phyloP scores from a whole-genome alignment of 768 basidiomycete genomes.

The Termitomyces sp. region DNA sequence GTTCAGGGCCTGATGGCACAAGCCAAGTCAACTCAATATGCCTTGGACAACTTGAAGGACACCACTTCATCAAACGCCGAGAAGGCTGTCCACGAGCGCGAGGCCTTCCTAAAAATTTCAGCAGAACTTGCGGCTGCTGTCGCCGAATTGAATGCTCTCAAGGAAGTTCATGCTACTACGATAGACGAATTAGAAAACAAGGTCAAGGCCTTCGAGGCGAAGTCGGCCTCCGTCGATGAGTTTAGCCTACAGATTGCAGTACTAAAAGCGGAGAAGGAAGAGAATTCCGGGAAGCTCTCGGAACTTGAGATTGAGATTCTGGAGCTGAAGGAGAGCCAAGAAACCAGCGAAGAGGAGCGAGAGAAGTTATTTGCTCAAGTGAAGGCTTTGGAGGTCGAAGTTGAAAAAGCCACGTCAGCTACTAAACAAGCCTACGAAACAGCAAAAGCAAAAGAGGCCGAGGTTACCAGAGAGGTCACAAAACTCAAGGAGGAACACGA shows the following conservation, averaged over 20 bases:
- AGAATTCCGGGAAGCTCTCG: constrained; percentile 62
- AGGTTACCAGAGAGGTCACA: constrained; percentile 31
- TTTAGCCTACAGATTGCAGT: constrained; percentile 22
- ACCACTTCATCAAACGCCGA: constrained; percentile 35
- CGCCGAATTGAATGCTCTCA: constrained; percentile 46
- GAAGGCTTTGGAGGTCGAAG: constrained; percentile 46
- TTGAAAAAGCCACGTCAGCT: constrained; percentile 41
- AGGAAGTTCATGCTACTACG: constrained; percentile 41
- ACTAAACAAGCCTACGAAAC: constrained; percentile 43
- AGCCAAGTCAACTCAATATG: constrained; percentile 42
- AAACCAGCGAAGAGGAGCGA: constrained; percentile 56
- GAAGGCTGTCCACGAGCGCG: constrained; percentile 53
- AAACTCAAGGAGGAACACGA: constrained; percentile 38
- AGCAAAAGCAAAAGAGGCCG: constrained; percentile 41
- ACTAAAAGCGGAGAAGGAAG: constrained; percentile 64
- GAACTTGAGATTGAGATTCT: constrained; percentile 80
- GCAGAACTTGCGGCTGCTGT: constrained; percentile 52
- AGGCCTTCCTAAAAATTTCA: constrained; percentile 58
- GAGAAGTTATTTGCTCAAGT: constrained; percentile 38
- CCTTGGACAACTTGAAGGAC: constrained; percentile 43
- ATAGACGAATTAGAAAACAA: constrained; percentile 41
- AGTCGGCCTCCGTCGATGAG: constrained; percentile 32
- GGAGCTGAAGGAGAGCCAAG: constrained; percentile 68
- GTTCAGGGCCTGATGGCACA: constrained; percentile 47
- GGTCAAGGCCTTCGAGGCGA: constrained; percentile 40